These are phyloP conservation scores for Daldinia childiae DNA, from an alignment of 495 filamentous ascomycete species.

Conservation along the genomic window DNA sequence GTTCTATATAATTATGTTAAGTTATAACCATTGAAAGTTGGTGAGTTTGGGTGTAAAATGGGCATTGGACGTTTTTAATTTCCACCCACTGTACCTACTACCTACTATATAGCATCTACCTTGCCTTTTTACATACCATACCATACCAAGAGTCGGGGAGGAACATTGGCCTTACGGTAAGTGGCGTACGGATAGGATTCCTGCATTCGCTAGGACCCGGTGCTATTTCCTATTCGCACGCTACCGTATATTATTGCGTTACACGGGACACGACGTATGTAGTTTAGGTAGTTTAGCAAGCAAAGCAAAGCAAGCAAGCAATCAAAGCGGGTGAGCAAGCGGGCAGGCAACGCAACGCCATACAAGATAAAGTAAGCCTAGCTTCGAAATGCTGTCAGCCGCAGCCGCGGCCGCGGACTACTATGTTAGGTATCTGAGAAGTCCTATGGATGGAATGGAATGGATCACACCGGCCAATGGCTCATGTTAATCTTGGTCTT, in stretches of 20 bases:
- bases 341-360: slow-evolving; percentile 5
- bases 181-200: slow-evolving; percentile 25
- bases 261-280: slow-evolving; percentile 22
- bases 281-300: too few species aligned
- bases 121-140: too few species aligned
- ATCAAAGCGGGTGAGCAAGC: not conserved
- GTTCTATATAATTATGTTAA: too few species aligned
- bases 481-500: not conserved
- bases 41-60: too few species aligned
- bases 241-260: slow-evolving; percentile 31
- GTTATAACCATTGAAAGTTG: too few species aligned
- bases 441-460: slow-evolving; percentile 14
- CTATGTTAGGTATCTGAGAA: slow-evolving; percentile 1
- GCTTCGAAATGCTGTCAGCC: slow-evolving; percentile 32
- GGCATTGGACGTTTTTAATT: too few species aligned
- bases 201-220: slow-evolving; percentile 34
- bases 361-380: slow-evolving; percentile 9
- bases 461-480: not conserved
- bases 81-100: too few species aligned
- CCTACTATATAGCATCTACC: not conserved
- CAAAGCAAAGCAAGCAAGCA: slow-evolving; percentile 26
- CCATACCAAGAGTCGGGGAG: not conserved
- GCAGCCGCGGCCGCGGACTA: slow-evolving; percentile 29
- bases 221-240: slow-evolving; percentile 34
- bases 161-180: slow-evolving; percentile 3